Conservation (phyloP, 2,329 filamentous ascomycete genomes). For the Rasamsonia emersonii region DNA sequence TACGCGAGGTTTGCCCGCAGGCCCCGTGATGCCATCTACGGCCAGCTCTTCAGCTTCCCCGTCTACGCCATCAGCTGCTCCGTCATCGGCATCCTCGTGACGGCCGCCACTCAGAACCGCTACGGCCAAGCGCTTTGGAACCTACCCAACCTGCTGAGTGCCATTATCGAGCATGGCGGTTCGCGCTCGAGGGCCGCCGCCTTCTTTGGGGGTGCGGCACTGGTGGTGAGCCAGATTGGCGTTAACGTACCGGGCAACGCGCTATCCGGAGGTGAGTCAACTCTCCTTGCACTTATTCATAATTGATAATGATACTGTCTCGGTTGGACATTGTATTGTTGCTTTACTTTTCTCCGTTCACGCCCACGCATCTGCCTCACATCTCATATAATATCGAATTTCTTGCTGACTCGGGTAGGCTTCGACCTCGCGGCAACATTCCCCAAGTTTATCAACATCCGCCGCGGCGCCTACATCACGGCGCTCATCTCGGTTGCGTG, state of each 20-base stretch:
- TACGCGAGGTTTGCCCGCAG: constrained; percentile 20
- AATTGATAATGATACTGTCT: neutral
- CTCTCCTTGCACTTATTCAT: neutral
- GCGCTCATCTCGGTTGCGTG: constrained; percentile 21
- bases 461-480: constrained; percentile 45
- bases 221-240: constrained; percentile 19
- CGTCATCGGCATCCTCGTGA: constrained; percentile 22
- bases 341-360: too few species aligned
- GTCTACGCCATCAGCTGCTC: constrained; percentile 15
- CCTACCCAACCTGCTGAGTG: constrained; percentile 15
- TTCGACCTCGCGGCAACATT: constrained; percentile 49
- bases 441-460: constrained; percentile 48
- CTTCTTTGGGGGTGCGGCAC: constrained; percentile 16
- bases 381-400: too few species aligned
- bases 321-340: too few species aligned
- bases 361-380: too few species aligned
- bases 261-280: constrained; percentile 11
- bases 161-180: constrained; percentile 14
- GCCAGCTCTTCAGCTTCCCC: constrained; percentile 16
- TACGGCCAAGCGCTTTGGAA: constrained; percentile 19
- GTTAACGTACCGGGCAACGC: constrained; percentile 19
- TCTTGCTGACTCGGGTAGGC: constrained; percentile 20
- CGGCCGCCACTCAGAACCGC: constrained; percentile 20
- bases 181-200: constrained; percentile 16
- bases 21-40: constrained; percentile 15